Percentiles rank a stretch among this genome's conserved stretches.
phyloP scores from a whole-genome alignment of 345 rosid genomes.

The Bretschneidera sinensis region DNA sequence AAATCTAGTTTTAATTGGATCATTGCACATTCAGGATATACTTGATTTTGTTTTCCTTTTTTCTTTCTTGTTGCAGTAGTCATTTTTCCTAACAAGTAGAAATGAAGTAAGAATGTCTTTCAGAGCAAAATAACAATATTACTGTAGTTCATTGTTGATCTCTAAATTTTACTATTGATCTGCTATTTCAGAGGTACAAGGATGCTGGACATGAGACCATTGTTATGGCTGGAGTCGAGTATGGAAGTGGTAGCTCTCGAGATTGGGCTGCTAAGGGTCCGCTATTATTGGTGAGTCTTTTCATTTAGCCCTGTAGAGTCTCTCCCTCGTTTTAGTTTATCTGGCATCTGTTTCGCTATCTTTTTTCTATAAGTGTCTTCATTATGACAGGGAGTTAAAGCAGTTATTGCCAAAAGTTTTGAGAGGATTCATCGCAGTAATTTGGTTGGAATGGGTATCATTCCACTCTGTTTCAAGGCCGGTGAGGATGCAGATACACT shows the following conservation, averaged over 20 bases:
- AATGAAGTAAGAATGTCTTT: too few species aligned
- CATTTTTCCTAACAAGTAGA: too few species aligned
- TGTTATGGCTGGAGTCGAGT: conserved; percentile 94
- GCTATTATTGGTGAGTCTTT: conserved; percentile 64
- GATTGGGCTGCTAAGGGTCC: conserved; percentile 99
- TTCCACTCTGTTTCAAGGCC: conserved; percentile 87
- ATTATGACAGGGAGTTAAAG: conserved; percentile 79
- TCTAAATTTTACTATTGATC: neutral
- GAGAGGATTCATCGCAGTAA: conserved; percentile 99
- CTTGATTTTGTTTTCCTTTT: too few species aligned
- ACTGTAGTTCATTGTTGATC: neutral
- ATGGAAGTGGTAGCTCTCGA: conserved; percentile 99
- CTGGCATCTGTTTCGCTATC: neutral
- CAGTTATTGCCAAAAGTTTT: conserved; percentile 94
- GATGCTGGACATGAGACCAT: conserved; percentile 69
- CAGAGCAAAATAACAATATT: too few species aligned
- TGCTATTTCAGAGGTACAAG: conserved; percentile 71
- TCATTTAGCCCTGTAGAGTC: neutral
- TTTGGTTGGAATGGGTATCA: conserved; percentile 96
- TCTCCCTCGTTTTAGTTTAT: neutral
- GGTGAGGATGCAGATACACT: conserved; percentile 93
- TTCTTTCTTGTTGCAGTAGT: too few species aligned
- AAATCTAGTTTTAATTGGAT: too few species aligned
- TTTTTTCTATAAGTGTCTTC: neutral
- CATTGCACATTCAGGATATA: too few species aligned